Percentiles rank a stretch among this genome's conserved stretches.
Evolutionary conservation across 2,329 filamentous ascomycete genomes (phyloP).

Genomic region (Neopestalotiopsis sp.): DNA sequence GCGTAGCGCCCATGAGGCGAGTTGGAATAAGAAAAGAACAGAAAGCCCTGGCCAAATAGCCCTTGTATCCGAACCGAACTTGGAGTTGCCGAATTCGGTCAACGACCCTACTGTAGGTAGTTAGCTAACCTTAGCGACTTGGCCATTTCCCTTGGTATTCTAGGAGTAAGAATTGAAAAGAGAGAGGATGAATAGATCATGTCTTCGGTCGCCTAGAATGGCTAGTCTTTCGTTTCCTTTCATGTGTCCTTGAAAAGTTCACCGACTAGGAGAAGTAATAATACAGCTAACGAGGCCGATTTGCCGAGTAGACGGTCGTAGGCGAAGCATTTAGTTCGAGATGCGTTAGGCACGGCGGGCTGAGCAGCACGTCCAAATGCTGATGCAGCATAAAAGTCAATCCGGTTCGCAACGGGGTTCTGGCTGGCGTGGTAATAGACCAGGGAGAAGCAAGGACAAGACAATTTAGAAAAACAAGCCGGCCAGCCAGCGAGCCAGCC

Average conservation of each 20-base stretch:
- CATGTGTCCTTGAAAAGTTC: neutral
- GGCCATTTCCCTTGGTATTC: neutral
- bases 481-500: neutral
- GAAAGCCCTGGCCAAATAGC: neutral
- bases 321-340: neutral
- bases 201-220: neutral
- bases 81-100: constrained; percentile 10
- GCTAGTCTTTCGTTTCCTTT: neutral
- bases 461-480: neutral
- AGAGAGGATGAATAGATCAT: neutral
- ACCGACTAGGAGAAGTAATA: neutral
- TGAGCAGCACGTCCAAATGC: too few species aligned
- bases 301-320: neutral
- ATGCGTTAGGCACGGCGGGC: neutral
- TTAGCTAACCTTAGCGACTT: neutral
- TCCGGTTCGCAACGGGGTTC: too few species aligned
- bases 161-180: neutral
- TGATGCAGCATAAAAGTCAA: too few species aligned
- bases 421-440: neutral
- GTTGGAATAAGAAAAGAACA: neutral
- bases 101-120: neutral
- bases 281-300: neutral
- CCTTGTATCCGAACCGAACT: neutral
- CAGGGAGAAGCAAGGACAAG: neutral
- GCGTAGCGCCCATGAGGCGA: neutral